Percentiles rank a stretch among this genome's conserved stretches.
Conservation (phyloP, 441 rosid genomes). For the Syzygium syzygioides region DNA sequence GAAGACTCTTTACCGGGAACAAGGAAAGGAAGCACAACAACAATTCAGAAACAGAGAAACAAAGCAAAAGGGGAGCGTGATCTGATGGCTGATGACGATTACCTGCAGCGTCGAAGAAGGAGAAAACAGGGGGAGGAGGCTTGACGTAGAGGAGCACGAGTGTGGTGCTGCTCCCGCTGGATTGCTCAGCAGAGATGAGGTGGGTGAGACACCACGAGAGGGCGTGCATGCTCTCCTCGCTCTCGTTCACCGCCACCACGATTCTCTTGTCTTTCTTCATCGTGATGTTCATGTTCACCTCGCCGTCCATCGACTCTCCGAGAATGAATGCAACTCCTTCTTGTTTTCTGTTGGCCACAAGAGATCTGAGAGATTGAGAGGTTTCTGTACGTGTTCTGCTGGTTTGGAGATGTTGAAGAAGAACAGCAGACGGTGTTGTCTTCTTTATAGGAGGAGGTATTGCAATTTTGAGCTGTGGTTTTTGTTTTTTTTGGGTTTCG, state of each 20-base stretch:
- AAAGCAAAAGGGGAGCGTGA: neutral
- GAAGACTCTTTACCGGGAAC: neutral
- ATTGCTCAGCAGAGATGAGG: conserved; percentile 27
- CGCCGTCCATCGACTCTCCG: conserved; percentile 7
- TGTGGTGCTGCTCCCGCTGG: conserved; percentile 16
- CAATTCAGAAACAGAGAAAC: neutral
- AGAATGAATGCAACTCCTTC: neutral
- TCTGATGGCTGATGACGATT: neutral
- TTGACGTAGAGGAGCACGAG: conserved; percentile 76
- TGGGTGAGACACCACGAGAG: conserved; percentile 75
- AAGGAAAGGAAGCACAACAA: no score
- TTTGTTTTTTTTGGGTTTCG: neutral
- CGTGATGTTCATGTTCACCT: conserved; percentile 8
- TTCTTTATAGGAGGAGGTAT: neutral
- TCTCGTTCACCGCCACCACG: conserved; percentile 81
- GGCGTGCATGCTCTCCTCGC: conserved; percentile 84
- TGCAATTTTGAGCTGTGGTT: neutral
- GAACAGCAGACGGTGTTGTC: neutral
- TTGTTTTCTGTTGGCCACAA: neutral
- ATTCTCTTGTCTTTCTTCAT: conserved; percentile 31
- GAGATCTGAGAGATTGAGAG: neutral
- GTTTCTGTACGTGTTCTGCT: neutral
- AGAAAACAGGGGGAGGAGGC: conserved; percentile 60
- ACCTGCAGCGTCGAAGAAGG: conserved; percentile 65
- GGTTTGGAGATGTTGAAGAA: neutral